Evolutionary conservation across 306 rosid genomes (phyloP).

Genomic region (Rubus idaeus): DNA sequence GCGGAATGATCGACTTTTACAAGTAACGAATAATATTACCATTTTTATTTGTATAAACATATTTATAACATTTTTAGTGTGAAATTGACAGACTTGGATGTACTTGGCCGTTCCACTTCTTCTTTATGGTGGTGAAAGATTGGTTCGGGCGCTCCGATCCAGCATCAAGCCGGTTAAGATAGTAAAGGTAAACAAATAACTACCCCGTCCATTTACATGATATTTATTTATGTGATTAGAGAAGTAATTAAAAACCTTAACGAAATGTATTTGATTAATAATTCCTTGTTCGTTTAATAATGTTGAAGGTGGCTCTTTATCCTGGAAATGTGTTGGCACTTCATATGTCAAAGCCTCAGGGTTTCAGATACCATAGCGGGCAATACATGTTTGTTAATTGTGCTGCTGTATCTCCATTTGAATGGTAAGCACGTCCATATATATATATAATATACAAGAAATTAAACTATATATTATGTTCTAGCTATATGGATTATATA

Average conservation of each 20-base stretch:
- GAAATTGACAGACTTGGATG: slow-evolving; percentile 19
- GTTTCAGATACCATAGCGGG: slow-evolving; percentile 59
- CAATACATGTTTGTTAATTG: slow-evolving; percentile 45
- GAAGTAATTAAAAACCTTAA: background rate
- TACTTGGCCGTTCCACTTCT: slow-evolving; percentile 20
- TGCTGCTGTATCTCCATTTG: slow-evolving; percentile 28
- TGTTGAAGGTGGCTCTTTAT: slow-evolving; percentile 60
- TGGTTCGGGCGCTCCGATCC: slow-evolving; percentile 9
- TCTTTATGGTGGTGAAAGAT: slow-evolving; percentile 20
- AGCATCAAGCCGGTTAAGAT: slow-evolving; percentile 20
- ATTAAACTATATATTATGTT: background rate
- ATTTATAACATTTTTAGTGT: background rate
- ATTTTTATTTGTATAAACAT: background rate
- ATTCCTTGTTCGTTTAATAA: background rate
- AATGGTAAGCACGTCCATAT: slow-evolving; percentile 12
- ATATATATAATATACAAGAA: background rate
- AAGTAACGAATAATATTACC: background rate
- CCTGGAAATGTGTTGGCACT: slow-evolving; percentile 65
- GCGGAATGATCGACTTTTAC: too few relatives aligned
- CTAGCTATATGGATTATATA: background rate
- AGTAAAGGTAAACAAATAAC: slow-evolving; percentile 6
- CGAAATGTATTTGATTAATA: too few relatives aligned
- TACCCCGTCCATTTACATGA: background rate
- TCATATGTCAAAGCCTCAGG: slow-evolving; percentile 65
- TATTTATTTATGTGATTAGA: too few relatives aligned